A percentile compares a stretch with the other conserved stretches of the same genome.
Evolutionary conservation across 1,284 basidiomycete genomes (phyloP).

Genomic region (Singerocomus inundabilis): DNA sequence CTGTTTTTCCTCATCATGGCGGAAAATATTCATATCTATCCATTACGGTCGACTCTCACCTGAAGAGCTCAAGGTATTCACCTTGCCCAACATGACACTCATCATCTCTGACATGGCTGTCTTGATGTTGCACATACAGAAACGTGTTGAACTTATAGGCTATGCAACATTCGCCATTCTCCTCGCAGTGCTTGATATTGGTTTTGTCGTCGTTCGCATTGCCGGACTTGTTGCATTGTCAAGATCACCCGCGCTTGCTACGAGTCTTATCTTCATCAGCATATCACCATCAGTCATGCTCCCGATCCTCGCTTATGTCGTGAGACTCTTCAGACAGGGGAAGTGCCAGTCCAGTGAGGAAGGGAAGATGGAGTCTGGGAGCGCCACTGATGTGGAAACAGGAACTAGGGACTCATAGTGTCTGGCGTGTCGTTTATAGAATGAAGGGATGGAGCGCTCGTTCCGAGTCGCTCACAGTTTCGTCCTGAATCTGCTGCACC

Average conservation of each 20-base stretch:
- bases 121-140: conserved; percentile 5
- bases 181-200: conserved; percentile 23
- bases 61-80: conserved; percentile 25
- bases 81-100: neutral
- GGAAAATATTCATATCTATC: conserved; percentile 24
- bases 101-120: neutral
- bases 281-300: conserved; percentile 6
- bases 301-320: conserved; percentile 5
- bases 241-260: conserved; percentile 14
- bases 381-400: neutral
- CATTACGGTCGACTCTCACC: conserved; percentile 25
- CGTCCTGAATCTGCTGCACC: too few species aligned
- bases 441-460: too few species aligned
- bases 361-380: conserved; percentile 3
- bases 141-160: conserved; percentile 16
- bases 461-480: too few species aligned
- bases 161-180: conserved; percentile 19
- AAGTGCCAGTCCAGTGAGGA: neutral
- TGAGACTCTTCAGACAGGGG: neutral
- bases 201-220: conserved; percentile 19
- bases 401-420: neutral
- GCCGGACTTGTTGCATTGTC: conserved; percentile 14
- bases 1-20: conserved; percentile 21
- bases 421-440: neutral
- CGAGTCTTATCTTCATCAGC: conserved; percentile 20